These are phyloP conservation scores for Trametes maxima DNA, from an alignment of 768 basidiomycete species.

Conservation along the genomic window DNA sequence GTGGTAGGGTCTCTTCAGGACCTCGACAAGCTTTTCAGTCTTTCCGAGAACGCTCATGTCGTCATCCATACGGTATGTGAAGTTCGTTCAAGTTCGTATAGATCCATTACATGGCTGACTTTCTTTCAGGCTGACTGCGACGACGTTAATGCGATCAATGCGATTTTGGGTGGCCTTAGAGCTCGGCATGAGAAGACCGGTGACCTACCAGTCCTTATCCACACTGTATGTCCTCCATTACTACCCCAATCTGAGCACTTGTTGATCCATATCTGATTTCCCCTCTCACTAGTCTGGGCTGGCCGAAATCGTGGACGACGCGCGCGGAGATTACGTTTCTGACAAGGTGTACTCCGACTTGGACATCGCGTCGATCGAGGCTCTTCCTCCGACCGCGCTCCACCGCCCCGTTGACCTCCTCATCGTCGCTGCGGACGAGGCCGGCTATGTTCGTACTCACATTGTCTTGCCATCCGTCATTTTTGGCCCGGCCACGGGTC, in stretches of 20 bases:
- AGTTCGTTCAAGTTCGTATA: constrained; percentile 30
- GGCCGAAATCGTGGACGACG: constrained; percentile 46
- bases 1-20: constrained; percentile 34
- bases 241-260: constrained; percentile 19
- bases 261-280: background rate
- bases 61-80: constrained; percentile 47
- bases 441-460: constrained; percentile 54
- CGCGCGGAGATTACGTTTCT: constrained; percentile 38
- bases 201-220: constrained; percentile 31
- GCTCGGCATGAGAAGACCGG: constrained; percentile 45
- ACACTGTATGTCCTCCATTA: constrained; percentile 49
- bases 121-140: constrained; percentile 47
- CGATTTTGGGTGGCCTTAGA: constrained; percentile 56
- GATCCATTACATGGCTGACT: background rate
- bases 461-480: constrained; percentile 57
- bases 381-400: constrained; percentile 45
- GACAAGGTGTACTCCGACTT: constrained; percentile 51
- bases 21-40: constrained; percentile 37
- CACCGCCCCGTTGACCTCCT: constrained; percentile 54
- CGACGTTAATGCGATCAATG: constrained; percentile 44
- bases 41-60: constrained; percentile 47
- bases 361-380: constrained; percentile 47
- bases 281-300: constrained; percentile 20
- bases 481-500: constrained; percentile 60
- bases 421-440: constrained; percentile 52